Percentiles rank a stretch among this genome's conserved stretches.
phyloP scores from a whole-genome alignment of 2,329 filamentous ascomycete species.

The Pseudogymnoascus sp. region DNA sequence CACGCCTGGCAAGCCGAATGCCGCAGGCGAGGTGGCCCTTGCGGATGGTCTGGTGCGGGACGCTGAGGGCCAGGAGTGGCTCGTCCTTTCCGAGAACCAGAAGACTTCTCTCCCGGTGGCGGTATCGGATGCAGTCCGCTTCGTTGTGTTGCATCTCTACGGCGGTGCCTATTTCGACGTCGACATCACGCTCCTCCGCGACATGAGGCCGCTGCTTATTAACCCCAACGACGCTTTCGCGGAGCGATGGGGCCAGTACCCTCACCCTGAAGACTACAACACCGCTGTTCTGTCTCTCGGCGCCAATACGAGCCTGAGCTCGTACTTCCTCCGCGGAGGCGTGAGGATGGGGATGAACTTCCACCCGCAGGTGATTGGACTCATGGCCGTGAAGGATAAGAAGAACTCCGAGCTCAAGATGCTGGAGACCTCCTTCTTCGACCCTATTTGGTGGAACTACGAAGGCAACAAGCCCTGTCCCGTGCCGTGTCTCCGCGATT shows the following conservation, averaged over 20 bases:
- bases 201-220: constrained; percentile 45
- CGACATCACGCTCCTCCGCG: constrained; percentile 45
- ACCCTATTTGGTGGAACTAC: constrained; percentile 48
- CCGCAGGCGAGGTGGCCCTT: constrained; percentile 30
- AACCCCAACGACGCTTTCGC: constrained; percentile 41
- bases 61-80: constrained; percentile 41
- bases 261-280: constrained; percentile 46
- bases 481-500: constrained; percentile 45
- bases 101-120: constrained; percentile 50
- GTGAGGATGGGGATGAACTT: constrained; percentile 51
- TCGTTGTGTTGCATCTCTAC: constrained; percentile 45
- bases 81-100: constrained; percentile 44
- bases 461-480: constrained; percentile 38
- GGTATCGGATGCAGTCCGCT: constrained; percentile 47
- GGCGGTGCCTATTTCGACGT: constrained; percentile 48
- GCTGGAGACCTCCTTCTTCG: constrained; percentile 49
- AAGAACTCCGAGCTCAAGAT: constrained; percentile 45
- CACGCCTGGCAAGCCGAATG: constrained; percentile 34
- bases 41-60: constrained; percentile 44
- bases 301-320: constrained; percentile 46
- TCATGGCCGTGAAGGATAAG: constrained; percentile 48
- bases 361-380: constrained; percentile 45
- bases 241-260: constrained; percentile 46
- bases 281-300: constrained; percentile 48
- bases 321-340: constrained; percentile 45